phyloP scores from a whole-genome alignment of 495 filamentous ascomycete genomes.

The Hypoxylon perforatum region DNA sequence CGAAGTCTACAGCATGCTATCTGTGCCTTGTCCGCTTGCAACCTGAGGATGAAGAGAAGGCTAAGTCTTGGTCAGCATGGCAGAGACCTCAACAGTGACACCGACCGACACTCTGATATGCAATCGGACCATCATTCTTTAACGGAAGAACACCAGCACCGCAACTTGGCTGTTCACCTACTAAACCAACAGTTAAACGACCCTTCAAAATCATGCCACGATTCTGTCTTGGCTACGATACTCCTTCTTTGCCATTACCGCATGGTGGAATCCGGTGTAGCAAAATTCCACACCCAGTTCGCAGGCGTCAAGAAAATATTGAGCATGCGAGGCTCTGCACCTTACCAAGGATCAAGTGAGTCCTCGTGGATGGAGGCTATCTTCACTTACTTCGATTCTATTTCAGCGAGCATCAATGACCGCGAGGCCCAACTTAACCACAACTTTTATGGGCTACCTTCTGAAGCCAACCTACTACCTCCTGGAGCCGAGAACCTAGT shows the following conservation, averaged over 20 bases:
- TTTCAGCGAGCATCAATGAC: conserved; percentile 91
- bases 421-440: conserved; percentile 88
- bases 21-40: conserved; percentile 88
- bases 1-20: conserved; percentile 90
- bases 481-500: conserved; percentile 77
- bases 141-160: conserved; percentile 84
- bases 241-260: conserved; percentile 91
- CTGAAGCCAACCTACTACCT: conserved; percentile 75
- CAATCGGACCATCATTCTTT: conserved; percentile 62
- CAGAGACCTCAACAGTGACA: conserved; percentile 50
- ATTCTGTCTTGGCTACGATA: conserved; percentile 88
- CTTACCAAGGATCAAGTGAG: conserved; percentile 73
- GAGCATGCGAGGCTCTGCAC: conserved; percentile 75
- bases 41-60: conserved; percentile 72
- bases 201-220: conserved; percentile 76
- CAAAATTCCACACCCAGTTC: conserved; percentile 92
- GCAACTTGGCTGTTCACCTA: conserved; percentile 80
- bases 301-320: conserved; percentile 94
- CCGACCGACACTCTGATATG: conserved; percentile 44
- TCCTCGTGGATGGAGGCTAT: conserved; percentile 92
- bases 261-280: conserved; percentile 91
- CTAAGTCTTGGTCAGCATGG: conserved; percentile 63
- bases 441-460: conserved; percentile 67
- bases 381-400: conserved; percentile 96
- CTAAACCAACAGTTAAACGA: conserved; percentile 86